These are phyloP conservation scores for Grosmannia penicillata DNA, from an alignment of 2,329 filamentous ascomycete species.

Conservation along the genomic window DNA sequence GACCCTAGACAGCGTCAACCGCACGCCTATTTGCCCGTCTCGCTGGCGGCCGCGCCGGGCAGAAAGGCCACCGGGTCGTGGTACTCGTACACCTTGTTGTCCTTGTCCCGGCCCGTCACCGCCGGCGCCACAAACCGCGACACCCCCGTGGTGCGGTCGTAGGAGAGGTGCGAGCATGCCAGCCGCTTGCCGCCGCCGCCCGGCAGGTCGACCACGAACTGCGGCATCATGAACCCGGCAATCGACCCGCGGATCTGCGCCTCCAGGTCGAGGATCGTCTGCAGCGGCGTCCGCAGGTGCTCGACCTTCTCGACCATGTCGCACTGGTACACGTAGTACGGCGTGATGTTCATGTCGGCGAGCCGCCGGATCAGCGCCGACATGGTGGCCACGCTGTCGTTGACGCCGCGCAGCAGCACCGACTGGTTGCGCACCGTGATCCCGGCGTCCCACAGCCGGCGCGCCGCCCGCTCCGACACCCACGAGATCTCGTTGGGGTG, in stretches of 20 bases:
- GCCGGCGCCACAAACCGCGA: slow-evolving; percentile 42
- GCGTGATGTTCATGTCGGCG: slow-evolving; percentile 40
- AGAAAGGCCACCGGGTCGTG: slow-evolving; percentile 31
- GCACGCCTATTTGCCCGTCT: too few relatives aligned
- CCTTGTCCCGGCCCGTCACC: slow-evolving; percentile 27
- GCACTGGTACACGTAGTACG: slow-evolving; percentile 54
- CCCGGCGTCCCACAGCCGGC: slow-evolving; percentile 31
- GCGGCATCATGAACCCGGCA: slow-evolving; percentile 47
- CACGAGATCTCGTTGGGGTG: slow-evolving; percentile 47
- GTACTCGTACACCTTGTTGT: slow-evolving; percentile 38
- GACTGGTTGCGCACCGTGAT: slow-evolving; percentile 45
- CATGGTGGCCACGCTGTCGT: slow-evolving; percentile 40
- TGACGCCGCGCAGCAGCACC: slow-evolving; percentile 43
- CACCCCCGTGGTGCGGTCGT: slow-evolving; percentile 36
- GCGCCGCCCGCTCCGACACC: slow-evolving; percentile 37
- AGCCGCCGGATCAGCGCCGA: slow-evolving; percentile 34
- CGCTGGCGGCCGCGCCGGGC: too few relatives aligned
- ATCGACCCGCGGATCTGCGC: slow-evolving; percentile 41
- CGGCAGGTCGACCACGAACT: slow-evolving; percentile 49
- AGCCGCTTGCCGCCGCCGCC: slow-evolving; percentile 49
- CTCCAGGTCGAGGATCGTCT: slow-evolving; percentile 43
- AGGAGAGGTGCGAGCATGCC: slow-evolving; percentile 35
- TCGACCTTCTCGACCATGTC: slow-evolving; percentile 48
- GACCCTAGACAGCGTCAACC: too few relatives aligned
- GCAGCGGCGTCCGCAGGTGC: slow-evolving; percentile 46